These are phyloP conservation scores for Fusarium marasasianum DNA, from an alignment of 2,329 filamentous ascomycete species.

Conservation along the genomic window DNA sequence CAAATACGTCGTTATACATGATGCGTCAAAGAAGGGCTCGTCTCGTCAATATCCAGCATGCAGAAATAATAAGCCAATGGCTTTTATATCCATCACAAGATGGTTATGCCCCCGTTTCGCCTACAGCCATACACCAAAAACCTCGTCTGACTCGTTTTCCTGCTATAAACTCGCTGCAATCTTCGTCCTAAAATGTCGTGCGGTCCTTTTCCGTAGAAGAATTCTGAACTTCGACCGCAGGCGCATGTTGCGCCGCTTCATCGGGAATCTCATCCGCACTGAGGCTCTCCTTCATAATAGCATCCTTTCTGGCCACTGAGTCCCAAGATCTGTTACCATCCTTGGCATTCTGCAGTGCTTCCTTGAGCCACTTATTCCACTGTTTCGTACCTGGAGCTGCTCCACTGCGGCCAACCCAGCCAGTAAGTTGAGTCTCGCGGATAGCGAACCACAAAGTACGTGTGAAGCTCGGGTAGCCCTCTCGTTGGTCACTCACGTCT, in stretches of 20 bases:
- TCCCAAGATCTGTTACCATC: slow-evolving; percentile 51
- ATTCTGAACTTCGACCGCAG: slow-evolving; percentile 41
- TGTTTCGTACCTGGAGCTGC: slow-evolving; percentile 61
- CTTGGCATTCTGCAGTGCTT: slow-evolving; percentile 55
- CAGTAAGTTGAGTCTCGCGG: slow-evolving; percentile 59
- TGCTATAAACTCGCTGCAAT: background rate
- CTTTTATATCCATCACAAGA: background rate
- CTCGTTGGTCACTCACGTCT: slow-evolving; percentile 45
- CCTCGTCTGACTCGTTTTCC: background rate
- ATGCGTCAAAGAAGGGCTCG: background rate
- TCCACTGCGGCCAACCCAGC: slow-evolving; percentile 63
- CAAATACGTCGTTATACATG: background rate
- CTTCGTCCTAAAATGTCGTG: slow-evolving; percentile 33
- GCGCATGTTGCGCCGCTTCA: slow-evolving; percentile 45
- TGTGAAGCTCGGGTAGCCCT: slow-evolving; percentile 61
- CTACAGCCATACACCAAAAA: background rate
- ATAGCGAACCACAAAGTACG: slow-evolving; percentile 68
- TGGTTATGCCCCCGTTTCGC: background rate
- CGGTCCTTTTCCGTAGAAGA: slow-evolving; percentile 32
- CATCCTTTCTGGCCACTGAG: slow-evolving; percentile 60
- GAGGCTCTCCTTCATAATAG: slow-evolving; percentile 53
- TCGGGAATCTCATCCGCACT: slow-evolving; percentile 32
- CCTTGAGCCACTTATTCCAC: slow-evolving; percentile 64
- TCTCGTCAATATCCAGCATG: background rate
- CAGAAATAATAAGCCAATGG: background rate